Conservation (phyloP, 345 rosid genomes). For the Melaleuca alternifolia region DNA sequence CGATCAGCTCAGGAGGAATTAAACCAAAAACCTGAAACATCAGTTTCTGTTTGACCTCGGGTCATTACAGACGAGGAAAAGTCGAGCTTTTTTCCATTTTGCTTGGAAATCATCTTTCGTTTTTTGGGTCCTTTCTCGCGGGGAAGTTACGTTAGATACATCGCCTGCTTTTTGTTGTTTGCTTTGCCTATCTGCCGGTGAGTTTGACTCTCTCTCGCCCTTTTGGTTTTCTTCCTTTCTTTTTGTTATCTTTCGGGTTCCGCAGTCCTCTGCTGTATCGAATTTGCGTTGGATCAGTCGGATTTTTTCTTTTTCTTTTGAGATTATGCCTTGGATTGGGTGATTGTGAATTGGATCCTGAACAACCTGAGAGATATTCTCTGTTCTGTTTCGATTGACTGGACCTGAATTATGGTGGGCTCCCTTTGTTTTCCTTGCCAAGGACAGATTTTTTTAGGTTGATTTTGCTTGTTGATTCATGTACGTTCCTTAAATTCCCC, state of each 20-base stretch:
- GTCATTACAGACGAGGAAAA: neutral
- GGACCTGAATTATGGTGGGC: neutral
- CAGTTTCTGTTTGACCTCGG: neutral
- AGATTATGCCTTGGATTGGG: neutral
- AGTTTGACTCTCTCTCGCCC: neutral
- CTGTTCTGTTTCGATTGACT: neutral
- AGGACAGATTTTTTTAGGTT: neutral
- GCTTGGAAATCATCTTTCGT: neutral
- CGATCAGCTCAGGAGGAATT: neutral
- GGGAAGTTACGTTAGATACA: neutral
- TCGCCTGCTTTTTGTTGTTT: neutral
- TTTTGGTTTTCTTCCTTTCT: neutral
- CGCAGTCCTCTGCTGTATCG: neutral
- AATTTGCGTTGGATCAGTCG: neutral
- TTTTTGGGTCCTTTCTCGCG: neutral
- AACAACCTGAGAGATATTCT: neutral
- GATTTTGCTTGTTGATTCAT: neutral
- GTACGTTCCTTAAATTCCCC: neutral
- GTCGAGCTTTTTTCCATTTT: neutral
- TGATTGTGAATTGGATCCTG: neutral
- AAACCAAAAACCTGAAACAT: neutral
- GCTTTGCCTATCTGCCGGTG: neutral
- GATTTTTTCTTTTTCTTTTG: neutral
- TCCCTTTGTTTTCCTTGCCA: neutral
- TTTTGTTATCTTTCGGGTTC: neutral